Evolutionary conservation across 2,329 filamentous ascomycete genomes (phyloP).

Genomic region (Leptographium lundbergii): DNA sequence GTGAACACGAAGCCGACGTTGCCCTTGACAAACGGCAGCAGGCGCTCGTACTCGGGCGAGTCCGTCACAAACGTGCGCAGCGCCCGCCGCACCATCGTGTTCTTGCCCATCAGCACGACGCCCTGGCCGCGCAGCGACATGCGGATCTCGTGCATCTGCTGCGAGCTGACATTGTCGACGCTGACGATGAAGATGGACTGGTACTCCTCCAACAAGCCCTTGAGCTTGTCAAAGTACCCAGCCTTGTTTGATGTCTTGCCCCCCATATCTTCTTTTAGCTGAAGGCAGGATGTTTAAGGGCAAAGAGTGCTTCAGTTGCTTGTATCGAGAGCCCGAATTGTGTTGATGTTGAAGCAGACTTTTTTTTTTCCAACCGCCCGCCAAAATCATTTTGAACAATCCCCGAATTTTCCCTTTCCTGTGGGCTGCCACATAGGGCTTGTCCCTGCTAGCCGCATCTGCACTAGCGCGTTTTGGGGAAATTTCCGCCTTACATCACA

Average conservation of each 20-base stretch:
- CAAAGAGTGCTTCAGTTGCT: slow-evolving; percentile 24
- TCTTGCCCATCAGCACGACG: slow-evolving; percentile 99
- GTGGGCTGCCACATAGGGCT: slow-evolving; percentile 4
- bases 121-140: slow-evolving; percentile 77
- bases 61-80: slow-evolving; percentile 88
- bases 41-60: slow-evolving; percentile 93
- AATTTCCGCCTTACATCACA: slow-evolving; percentile 3
- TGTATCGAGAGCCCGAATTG: neutral
- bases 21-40: slow-evolving; percentile 89
- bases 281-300: slow-evolving; percentile 99
- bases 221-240: slow-evolving; percentile 99
- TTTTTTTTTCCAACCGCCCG: neutral
- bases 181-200: slow-evolving; percentile 93
- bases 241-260: slow-evolving; percentile 86
- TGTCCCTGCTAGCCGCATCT: neutral
- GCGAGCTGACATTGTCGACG: slow-evolving; percentile 99
- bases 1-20: slow-evolving; percentile 99
- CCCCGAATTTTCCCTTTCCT: neutral
- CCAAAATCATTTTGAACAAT: neutral
- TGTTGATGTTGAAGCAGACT: slow-evolving; percentile 4
- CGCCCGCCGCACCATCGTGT: slow-evolving; percentile 99
- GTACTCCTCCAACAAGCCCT: slow-evolving; percentile 92
- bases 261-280: slow-evolving; percentile 93
- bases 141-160: slow-evolving; percentile 99
- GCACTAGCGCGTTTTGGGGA: neutral